Evolutionary conservation across 306 rosid genomes (phyloP), one percentile per base, ranked within the genome.

Genomic region (Quercus glauca): DNA sequence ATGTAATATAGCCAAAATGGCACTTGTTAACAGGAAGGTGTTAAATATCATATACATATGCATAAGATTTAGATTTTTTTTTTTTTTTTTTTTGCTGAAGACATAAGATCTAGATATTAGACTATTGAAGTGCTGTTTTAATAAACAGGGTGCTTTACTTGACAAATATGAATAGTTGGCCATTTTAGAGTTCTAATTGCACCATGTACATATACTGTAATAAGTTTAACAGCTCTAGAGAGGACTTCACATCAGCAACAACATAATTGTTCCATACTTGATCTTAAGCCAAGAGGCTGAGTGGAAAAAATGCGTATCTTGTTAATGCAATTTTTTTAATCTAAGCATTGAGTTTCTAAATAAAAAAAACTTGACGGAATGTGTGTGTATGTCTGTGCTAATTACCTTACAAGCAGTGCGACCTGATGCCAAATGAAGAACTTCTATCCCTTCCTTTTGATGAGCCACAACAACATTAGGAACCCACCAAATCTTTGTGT

Each of bases 401-500:
- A 64, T n/a, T 79, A 93, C 99, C 97, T 90, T 93, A 83, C 99
- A 96, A 86, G 92, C 12, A 52, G 98, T 89, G 67, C 99, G 97
- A 57, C 99, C 99, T n/a, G 98, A 76, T 74, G 99, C 97, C 79
- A 96, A 74, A 89, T 93, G 99, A 83, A 93, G 77, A 69, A 91
- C 99, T 90, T 93, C 98, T 80, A 96, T 91, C 73, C 98, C 99
- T 85, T 96, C 99, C 83, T 93, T 93, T 76, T 80, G 92, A 91
- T 93, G 99, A 83, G 94, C 98, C 83, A 96, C 99, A 19, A 93
- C 92, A 18, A 93, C 99, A 86, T 96, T 96, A 29, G 98, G 98
- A 81, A 96, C 94, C 99, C 99, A 96, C 99, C 99, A 96, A 67
- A 96, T 90, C 71, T 90, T 88, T 75, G 99, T 96, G 92, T 96